Evolutionary conservation across 2,329 filamentous ascomycete genomes (phyloP), one percentile per base, ranked within the genome.

Genomic region (Teratosphaeriaceae sp.): DNA sequence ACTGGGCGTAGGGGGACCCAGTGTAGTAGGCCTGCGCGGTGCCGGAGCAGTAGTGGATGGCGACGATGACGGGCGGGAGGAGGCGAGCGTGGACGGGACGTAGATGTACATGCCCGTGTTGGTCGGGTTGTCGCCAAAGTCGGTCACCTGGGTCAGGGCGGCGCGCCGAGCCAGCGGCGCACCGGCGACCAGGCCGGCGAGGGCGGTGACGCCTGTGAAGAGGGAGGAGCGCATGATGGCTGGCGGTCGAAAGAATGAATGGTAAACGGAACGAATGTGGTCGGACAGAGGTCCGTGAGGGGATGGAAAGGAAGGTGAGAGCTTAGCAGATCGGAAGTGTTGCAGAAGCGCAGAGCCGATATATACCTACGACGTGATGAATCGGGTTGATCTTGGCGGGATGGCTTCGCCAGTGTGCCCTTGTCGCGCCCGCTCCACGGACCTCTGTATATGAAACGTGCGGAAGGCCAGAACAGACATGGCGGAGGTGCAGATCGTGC

Each of bases 11-110:
- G 11, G 73, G 72, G 5, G 72, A 74, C 23, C 66, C 67, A 3
- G 55, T 58, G 59, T 72, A 76, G 52, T 70, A 73, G 2, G 68
- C 69, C 26, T 65, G 58, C 2, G 72, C 78, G 2, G 69, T 70
- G 20, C 78, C 76, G 37, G 69, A 67, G 62, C 78, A 81, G 67
- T 72, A 78, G 64, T 79, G 72, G 40, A 54, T 52, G 12, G 50
- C 52, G 16, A 54, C 52, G 22, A 54, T 49, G 43, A 54, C 44
- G 13, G 49, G 44, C 13, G 51, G 51, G 8, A 49, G 8, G 44
- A 43, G 22, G 44, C 48, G n/a, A 51, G 38, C 29, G 44, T 50
- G 33, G 38, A 41, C 11, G 51, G 51, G 8, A 53, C 51, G 40
- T 50, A 46, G 16, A 54, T 60, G 49, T 61, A 76, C 37, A 39